Conservation (phyloP, 768 basidiomycete genomes). For the Podaxis mareebaensis region DNA sequence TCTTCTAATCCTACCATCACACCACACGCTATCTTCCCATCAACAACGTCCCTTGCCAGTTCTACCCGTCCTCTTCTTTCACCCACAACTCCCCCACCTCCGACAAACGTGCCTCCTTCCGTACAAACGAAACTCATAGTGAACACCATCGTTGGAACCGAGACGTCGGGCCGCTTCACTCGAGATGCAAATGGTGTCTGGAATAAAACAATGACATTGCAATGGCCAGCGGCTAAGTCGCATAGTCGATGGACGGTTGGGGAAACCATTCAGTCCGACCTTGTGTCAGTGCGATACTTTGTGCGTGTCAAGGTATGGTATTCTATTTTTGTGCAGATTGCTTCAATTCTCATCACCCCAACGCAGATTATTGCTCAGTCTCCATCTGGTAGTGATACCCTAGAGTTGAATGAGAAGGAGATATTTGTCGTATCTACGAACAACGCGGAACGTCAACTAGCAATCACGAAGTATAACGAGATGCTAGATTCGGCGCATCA, state of each 20-base stretch:
- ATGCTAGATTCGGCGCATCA: constrained; percentile 25
- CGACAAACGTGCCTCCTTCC: constrained; percentile 21
- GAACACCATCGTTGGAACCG: constrained; percentile 55
- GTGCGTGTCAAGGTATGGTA: constrained; percentile 61
- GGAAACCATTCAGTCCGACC: constrained; percentile 68
- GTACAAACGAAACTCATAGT: constrained; percentile 43
- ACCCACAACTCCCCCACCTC: constrained; percentile 22
- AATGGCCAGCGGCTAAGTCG: constrained; percentile 71
- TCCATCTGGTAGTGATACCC: constrained; percentile 59
- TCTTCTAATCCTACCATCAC: constrained; percentile 46
- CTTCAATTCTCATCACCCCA: neutral
- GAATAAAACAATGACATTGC: constrained; percentile 65
- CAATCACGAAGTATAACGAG: constrained; percentile 60
- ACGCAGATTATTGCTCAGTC: constrained; percentile 50
- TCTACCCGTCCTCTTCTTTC: constrained; percentile 18
- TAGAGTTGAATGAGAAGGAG: constrained; percentile 72
- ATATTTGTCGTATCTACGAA: constrained; percentile 69
- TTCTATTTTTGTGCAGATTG: neutral
- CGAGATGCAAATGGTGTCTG: constrained; percentile 58
- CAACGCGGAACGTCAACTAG: constrained; percentile 65
- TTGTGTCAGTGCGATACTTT: constrained; percentile 70
- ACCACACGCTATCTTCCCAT: constrained; percentile 17
- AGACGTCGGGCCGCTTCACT: constrained; percentile 59
- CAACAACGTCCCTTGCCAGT: constrained; percentile 17
- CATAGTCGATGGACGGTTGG: constrained; percentile 78